Conservation (phyloP, 352 stramenopile species). For the Pythium brachiatum region DNA sequence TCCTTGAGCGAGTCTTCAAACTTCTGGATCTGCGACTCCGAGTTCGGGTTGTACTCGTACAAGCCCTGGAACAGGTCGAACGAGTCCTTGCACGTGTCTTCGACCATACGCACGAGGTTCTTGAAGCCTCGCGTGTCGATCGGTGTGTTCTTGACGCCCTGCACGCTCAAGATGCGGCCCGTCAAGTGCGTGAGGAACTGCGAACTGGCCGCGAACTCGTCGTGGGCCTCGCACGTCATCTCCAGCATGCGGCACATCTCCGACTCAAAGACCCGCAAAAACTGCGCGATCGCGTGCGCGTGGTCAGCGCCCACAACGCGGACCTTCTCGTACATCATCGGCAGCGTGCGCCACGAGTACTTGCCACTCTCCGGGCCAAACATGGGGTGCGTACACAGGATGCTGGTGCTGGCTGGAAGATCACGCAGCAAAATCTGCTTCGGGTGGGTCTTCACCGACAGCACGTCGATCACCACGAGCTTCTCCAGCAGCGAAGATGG, state of each 20-base stretch:
- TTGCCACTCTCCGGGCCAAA: slow-evolving; percentile 96
- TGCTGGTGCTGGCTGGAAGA: slow-evolving; percentile 88
- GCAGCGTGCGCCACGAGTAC: slow-evolving; percentile 92
- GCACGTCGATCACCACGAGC: slow-evolving; percentile 95
- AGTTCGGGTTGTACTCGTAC: slow-evolving; percentile 97
- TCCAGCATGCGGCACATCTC: slow-evolving; percentile 97
- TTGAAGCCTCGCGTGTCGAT: slow-evolving; percentile 98
- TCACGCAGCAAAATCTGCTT: slow-evolving; percentile 91
- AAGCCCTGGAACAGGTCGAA: slow-evolving; percentile 98
- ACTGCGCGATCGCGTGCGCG: slow-evolving; percentile 80
- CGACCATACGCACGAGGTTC: slow-evolving; percentile 95
- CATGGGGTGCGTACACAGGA: slow-evolving; percentile 98
- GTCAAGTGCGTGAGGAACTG: slow-evolving; percentile 99
- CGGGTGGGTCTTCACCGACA: slow-evolving; percentile 98
- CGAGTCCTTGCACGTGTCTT: slow-evolving; percentile 96
- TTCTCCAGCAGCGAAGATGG: slow-evolving; percentile 72
- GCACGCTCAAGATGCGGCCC: slow-evolving; percentile 93
- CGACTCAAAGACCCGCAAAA: slow-evolving; percentile 95
- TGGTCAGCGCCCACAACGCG: slow-evolving; percentile 68
- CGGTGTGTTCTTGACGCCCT: slow-evolving; percentile 79
- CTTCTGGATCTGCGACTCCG: slow-evolving; percentile 75
- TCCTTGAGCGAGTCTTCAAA: slow-evolving; percentile 61
- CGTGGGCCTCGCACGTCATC: slow-evolving; percentile 95
- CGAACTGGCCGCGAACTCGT: slow-evolving; percentile 95
- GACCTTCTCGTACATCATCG: slow-evolving; percentile 96